These are phyloP conservation scores for Euphorbia corollata DNA, from an alignment of 441 rosid genomes.

Conservation along the genomic window DNA sequence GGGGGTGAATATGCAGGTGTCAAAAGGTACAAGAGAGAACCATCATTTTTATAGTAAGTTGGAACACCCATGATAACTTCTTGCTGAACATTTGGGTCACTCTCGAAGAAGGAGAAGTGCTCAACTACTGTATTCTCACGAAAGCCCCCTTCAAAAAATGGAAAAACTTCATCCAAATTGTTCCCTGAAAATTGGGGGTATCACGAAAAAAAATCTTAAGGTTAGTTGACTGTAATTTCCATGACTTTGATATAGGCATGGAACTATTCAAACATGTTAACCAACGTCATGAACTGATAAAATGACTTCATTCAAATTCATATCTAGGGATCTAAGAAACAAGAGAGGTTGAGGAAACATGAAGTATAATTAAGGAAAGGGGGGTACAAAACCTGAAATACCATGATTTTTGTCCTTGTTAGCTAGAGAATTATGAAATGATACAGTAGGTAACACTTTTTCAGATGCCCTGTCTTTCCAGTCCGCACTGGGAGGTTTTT, in stretches of 20 bases:
- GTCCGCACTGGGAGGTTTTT: slow-evolving; percentile 44
- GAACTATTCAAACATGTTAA: neutral
- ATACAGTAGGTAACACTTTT: slow-evolving; percentile 27
- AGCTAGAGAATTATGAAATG: slow-evolving; percentile 20
- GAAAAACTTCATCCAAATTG: slow-evolving; percentile 36
- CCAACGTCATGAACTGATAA: neutral
- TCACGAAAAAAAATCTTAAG: neutral
- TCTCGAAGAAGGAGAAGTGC: slow-evolving; percentile 18
- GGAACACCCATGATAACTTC: slow-evolving; percentile 54
- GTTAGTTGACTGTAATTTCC: slow-evolving; percentile 26
- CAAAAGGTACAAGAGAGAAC: slow-evolving; percentile 62
- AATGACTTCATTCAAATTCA: neutral
- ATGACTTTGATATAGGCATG: neutral
- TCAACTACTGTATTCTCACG: slow-evolving; percentile 27
- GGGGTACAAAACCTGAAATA: slow-evolving; percentile 39
- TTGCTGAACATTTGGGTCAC: slow-evolving; percentile 23
- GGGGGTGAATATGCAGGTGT: slow-evolving; percentile 73
- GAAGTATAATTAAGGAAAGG: slow-evolving; percentile 9
- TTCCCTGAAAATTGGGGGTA: slow-evolving; percentile 28
- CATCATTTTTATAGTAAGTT: slow-evolving; percentile 63
- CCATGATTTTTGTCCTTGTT: slow-evolving; percentile 27
- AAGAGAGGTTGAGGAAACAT: neutral
- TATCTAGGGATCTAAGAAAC: neutral
- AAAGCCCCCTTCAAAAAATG: slow-evolving; percentile 33
- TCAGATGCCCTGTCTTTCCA: slow-evolving; percentile 33